Percentiles rank a stretch among this genome's conserved stretches.
These are phyloP conservation scores for Rhamnella rubrinervis DNA, from an alignment of 331 rosid genomes.

Conservation along the genomic window DNA sequence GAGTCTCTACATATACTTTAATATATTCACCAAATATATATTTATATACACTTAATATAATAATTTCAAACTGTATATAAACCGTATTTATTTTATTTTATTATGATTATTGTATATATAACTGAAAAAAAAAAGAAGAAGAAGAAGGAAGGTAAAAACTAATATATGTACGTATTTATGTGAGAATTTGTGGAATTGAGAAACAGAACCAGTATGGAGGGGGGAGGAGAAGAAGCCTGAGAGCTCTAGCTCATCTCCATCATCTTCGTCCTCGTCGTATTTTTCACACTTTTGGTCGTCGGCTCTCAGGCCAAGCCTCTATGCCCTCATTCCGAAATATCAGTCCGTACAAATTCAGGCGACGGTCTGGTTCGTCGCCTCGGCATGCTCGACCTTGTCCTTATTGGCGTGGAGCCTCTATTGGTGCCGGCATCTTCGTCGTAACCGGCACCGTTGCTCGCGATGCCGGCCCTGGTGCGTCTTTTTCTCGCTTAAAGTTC, in stretches of 20 bases:
- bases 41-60: too few relatives aligned
- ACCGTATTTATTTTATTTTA: too few relatives aligned
- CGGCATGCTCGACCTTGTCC: slow-evolving; percentile 77
- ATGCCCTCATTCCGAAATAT: slow-evolving; percentile 45
- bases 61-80: too few relatives aligned
- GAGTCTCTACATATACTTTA: too few relatives aligned
- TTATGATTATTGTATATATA: too few relatives aligned
- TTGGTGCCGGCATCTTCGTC: slow-evolving; percentile 91
- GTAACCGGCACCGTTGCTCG: slow-evolving; percentile 95
- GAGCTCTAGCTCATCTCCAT: slow-evolving; percentile 12
- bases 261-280: slow-evolving; percentile 39
- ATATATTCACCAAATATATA: too few relatives aligned
- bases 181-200: too few relatives aligned
- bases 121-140: too few relatives aligned
- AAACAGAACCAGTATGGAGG: slow-evolving; percentile 25
- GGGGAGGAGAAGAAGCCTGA: background rate
- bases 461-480: slow-evolving; percentile 77
- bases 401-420: slow-evolving; percentile 85
- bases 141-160: too few relatives aligned
- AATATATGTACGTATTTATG: too few relatives aligned
- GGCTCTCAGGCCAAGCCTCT: slow-evolving; percentile 65
- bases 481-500: background rate
- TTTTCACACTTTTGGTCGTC: slow-evolving; percentile 71
- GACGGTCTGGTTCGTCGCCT: slow-evolving; percentile 83
- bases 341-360: slow-evolving; percentile 46